Evolutionary conservation across 345 rosid genomes (phyloP), one percentile per base, ranked within the genome.

Genomic region (Erysimum cheiranthoides): DNA sequence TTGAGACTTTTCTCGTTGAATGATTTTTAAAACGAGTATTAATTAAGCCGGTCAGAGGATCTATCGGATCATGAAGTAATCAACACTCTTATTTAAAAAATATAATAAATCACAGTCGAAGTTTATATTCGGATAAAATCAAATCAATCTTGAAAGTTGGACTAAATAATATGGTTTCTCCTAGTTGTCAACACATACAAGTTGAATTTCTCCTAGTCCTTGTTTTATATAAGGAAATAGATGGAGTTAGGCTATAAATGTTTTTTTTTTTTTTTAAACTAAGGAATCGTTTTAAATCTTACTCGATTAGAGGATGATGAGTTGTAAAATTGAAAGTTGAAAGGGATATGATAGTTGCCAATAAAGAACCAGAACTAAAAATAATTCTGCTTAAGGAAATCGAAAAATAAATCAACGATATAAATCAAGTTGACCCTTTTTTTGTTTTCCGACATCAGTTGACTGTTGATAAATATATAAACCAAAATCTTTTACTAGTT

Each of bases 261-360:
- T 0, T 45, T n/a, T 45, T 14, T 3, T 45, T 14, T 6, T 3
- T 51, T 47, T 39, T 14, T 3, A 66, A 50, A 35, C 32, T 21
- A 10, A 16, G 14, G 4, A 16, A 5, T 4, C 7, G 27, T 67
- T 14, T 5, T n/a, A 8, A 25, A 0, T 46, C 12, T 11, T 30
- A 34, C 34, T n/a, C 46, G 2, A 35, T 28, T 43, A 13, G 43
- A 11, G 42, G 6, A 56, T 35, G 18, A n/a, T 45, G 50, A 70
- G n/a, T 27, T 16, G 34, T n/a, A 25, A 34, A 9, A 10, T 27
- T 14, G 25, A 16, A 45, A 70, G 30, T 32, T 17, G 13, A 27
- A 56, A 10, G 25, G 25, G 25, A 62, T 38, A 17, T 30, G 17
- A 51, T 35, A 65, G 71, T 32, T 54, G 78, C 78, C 78, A 65